A percentile compares a stretch with the other conserved stretches of the same genome.
These are phyloP conservation scores for Saccharum officinarum DNA, from an alignment of 176 grass and related monocot species.

Conservation along the genomic window DNA sequence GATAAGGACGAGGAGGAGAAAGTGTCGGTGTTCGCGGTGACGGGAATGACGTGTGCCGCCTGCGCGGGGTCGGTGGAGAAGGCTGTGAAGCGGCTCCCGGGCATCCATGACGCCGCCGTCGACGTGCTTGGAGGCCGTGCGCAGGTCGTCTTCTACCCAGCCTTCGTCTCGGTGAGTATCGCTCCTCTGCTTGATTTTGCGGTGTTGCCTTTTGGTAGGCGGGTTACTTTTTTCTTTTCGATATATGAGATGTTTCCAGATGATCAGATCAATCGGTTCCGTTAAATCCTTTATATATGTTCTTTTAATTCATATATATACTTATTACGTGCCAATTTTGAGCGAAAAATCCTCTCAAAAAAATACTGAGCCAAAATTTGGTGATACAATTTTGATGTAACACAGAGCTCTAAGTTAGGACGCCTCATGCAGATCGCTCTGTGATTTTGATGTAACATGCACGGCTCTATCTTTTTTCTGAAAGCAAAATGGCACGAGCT, in stretches of 20 bases:
- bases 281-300: not conserved
- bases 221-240: not conserved
- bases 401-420: not conserved
- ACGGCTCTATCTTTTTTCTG: not conserved
- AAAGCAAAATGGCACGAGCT: not conserved
- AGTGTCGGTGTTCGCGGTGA: slow-evolving; percentile 62
- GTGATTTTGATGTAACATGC: not conserved
- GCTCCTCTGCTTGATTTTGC: not conserved
- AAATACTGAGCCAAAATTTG: not conserved
- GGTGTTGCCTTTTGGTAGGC: not conserved
- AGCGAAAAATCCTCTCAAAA: not conserved
- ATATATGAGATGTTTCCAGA: not conserved
- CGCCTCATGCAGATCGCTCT: not conserved
- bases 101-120: slow-evolving; percentile 84
- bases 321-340: not conserved
- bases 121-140: slow-evolving; percentile 79
- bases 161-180: slow-evolving; percentile 74
- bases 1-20: slow-evolving; percentile 37
- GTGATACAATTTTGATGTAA: not conserved
- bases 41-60: slow-evolving; percentile 80
- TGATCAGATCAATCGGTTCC: not conserved
- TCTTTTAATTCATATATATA: not conserved
- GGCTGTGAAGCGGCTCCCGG: slow-evolving; percentile 84
- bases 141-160: slow-evolving; percentile 81
- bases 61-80: slow-evolving; percentile 96